Evolutionary conservation across 75 land plant species (phyloP), one percentile per base, ranked within the genome.

Genomic region (Pseudotsuga menziesii): DNA sequence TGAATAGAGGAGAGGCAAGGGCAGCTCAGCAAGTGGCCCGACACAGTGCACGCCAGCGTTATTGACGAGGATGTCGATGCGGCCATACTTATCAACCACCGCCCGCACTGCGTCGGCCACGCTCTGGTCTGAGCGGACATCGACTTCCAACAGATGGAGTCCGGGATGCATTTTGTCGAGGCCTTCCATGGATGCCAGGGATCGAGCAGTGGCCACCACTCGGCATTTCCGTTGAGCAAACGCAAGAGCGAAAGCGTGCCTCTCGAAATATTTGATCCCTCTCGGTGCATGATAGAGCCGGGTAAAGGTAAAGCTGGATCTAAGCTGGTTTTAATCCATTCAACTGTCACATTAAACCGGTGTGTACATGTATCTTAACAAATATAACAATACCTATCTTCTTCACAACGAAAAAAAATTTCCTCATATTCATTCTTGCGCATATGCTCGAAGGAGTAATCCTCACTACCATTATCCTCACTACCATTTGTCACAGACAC

Each of bases 1-100:
- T 0, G 72, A 55, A 27, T 92, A 67, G 52, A 92, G 56, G 0
- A 89, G 61, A 11, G 87, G 76, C 6, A 91, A 44, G 12, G 95
- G 98, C 39, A 91, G 39, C 80, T 97, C 99, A 6, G 89, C 99
- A 36, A 97, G 78, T 1, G 99, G 99, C 0, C 85, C 98, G 22
- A 90, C 80, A 55, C 93, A 85, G 32, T 82, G 93, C 17, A 97
- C 71, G 27, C 91, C 99, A 3, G 99, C 99, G 44, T 97, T 97
- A 59, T 97, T 97, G 15, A 97, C 93, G 29, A 97, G 81, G 16
- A 97, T 80, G 76, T 97, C 99, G 12, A 97, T 82, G 15, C 89
- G 78, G 0, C 99, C 96, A 29, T 87, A 85, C 82, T 32, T 85
- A 9, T 84, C 83, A 1, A 91, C 22, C 9, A 85, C 88, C 6